phyloP scores from a whole-genome alignment of 1,284 basidiomycete species.

The Cutaneotrichosporon curvatum region DNA sequence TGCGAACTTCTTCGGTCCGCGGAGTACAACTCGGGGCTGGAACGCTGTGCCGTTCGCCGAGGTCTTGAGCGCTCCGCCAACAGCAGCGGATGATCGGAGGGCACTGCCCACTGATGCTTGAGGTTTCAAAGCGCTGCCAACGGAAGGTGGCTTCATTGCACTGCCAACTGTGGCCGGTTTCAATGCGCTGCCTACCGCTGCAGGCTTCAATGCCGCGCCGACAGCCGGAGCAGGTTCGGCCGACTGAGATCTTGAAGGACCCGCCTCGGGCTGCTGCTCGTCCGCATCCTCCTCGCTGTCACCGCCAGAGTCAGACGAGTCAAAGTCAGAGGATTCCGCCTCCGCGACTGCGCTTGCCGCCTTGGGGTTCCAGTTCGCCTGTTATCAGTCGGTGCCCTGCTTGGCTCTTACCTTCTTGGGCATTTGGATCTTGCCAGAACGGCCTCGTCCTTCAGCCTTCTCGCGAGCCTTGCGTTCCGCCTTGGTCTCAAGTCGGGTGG shows the following conservation, averaged over 20 bases:
- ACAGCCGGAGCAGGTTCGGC: background rate
- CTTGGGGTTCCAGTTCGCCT: conserved; percentile 41
- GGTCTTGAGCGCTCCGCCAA: conserved; percentile 5
- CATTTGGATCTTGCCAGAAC: conserved; percentile 17
- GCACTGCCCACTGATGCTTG: conserved; percentile 6
- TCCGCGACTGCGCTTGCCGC: conserved; percentile 13
- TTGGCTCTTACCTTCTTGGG: conserved; percentile 29
- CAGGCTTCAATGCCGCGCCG: conserved; percentile 2
- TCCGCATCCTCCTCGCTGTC: conserved; percentile 22
- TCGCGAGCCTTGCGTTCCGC: conserved; percentile 19
- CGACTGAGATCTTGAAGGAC: conserved; percentile 8
- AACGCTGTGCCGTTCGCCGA: conserved; percentile 21
- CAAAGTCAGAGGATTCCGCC: conserved; percentile 40
- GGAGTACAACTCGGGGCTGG: conserved; percentile 27
- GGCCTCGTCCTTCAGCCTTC: conserved; percentile 16
- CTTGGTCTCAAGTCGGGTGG: conserved; percentile 39
- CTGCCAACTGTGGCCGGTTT: background rate
- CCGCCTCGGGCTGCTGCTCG: conserved; percentile 10
- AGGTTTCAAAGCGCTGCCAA: conserved; percentile 12
- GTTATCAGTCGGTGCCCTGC: background rate
- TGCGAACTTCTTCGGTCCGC: conserved; percentile 21
- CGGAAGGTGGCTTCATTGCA: background rate
- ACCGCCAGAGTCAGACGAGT: conserved; percentile 43
- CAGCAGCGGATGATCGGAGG: conserved; percentile 2
- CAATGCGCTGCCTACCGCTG: conserved; percentile 2